These are phyloP conservation scores for Quercus phellos DNA, from an alignment of 331 rosid genomes.

Conservation along the genomic window DNA sequence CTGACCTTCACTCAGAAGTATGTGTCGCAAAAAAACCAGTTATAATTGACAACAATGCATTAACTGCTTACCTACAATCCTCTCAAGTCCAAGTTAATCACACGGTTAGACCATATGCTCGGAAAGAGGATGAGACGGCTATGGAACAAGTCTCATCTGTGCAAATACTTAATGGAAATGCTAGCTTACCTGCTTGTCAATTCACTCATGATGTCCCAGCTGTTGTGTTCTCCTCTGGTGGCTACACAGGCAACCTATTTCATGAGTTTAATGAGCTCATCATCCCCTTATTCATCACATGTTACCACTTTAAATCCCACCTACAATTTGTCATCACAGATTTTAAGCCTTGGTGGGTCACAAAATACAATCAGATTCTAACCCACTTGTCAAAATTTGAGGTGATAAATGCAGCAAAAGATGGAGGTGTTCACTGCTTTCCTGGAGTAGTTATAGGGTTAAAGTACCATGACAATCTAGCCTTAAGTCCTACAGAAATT, in stretches of 20 bases:
- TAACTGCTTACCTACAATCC: slow-evolving; percentile 15
- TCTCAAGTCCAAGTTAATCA: background rate
- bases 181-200: slow-evolving; percentile 18
- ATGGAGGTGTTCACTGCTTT: slow-evolving; percentile 16
- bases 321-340: slow-evolving; percentile 25
- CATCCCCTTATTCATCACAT: slow-evolving; percentile 35
- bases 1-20: slow-evolving; percentile 18
- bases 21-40: slow-evolving; percentile 23
- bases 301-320: slow-evolving; percentile 15
- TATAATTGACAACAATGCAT: background rate
- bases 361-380: slow-evolving; percentile 25
- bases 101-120: slow-evolving; percentile 24
- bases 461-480: slow-evolving; percentile 22
- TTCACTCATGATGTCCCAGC: slow-evolving; percentile 27
- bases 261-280: slow-evolving; percentile 34
- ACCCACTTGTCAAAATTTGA: slow-evolving; percentile 18
- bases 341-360: slow-evolving; percentile 29
- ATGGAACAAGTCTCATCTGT: slow-evolving; percentile 15
- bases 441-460: slow-evolving; percentile 24
- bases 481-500: slow-evolving; percentile 16
- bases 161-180: background rate
- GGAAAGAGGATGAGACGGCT: slow-evolving; percentile 17
- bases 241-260: slow-evolving; percentile 36
- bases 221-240: slow-evolving; percentile 29
- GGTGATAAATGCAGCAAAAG: slow-evolving; percentile 10